Evolutionary conservation across 306 rosid species (phyloP), one percentile per base, ranked within the genome.

Genomic region (Dryas drummondii): DNA sequence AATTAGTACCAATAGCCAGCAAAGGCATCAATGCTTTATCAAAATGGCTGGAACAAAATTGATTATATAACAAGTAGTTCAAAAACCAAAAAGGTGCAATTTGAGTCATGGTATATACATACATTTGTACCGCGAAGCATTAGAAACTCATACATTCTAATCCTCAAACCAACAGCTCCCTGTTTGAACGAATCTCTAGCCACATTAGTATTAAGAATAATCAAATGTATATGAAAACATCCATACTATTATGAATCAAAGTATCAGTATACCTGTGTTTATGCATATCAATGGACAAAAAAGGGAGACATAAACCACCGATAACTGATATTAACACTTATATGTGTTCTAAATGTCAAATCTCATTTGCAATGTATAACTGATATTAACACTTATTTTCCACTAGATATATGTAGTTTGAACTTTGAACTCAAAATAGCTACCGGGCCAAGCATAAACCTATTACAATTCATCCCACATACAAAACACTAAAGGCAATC

Each of bases 131-230:
- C 81, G 53, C 94, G 91, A 77, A 76, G 82, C 66, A 80, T 65
- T 26, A 85, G 91, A 19, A 82, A 79, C 86, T 79, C 93, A 76
- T 86, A 94, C 79, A 94, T 89, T 87, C 98, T 88, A 76, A 94
- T 79, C 90, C 97, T 87, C 86, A 94, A 84, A 80, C 93, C 98
- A 84, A 94, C 98, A 79, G 98, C 98, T 83, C 98, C 98, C 98
- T 94, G 97, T 79, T 72, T 70, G 83, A 88, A 87, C 54, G 22
- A 84, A 75, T 41, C 54, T 70, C 81, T 77, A 78, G 68, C 74
- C 46, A 40, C 53, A 85, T 85, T 81, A 86, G 73, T 77, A 68
- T 41, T 77, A 52, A 74, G 70, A 64, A 78, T 56, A 67, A 62
- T 22, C 67, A 61, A 70, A 48, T 61, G 54, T 63, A 26, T 37